A percentile compares a stretch with the other conserved stretches of the same genome.
Evolutionary conservation across 805 yeast species (phyloP).

Genomic region (Ogataea pignaliae): DNA sequence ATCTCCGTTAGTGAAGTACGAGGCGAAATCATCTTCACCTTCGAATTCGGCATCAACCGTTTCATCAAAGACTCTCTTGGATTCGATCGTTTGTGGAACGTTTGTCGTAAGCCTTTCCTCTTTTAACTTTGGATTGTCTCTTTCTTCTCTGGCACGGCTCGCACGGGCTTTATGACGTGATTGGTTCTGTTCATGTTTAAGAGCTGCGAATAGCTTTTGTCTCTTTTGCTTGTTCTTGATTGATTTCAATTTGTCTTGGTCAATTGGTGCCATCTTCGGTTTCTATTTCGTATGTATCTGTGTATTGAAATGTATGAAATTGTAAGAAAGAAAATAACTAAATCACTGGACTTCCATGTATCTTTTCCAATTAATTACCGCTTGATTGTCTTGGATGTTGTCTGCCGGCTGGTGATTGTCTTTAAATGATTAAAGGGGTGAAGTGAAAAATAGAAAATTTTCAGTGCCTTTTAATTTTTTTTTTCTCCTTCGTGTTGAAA

Average conservation of each 20-base stretch:
- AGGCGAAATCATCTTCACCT: conserved; percentile 61
- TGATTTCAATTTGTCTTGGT: conserved; percentile 35
- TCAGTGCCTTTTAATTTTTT: too few relatives aligned
- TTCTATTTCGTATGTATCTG: background rate
- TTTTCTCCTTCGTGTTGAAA: too few relatives aligned
- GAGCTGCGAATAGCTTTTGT: conserved; percentile 68
- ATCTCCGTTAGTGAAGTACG: conserved; percentile 45
- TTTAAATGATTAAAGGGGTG: too few relatives aligned
- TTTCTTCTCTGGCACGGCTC: conserved; percentile 85
- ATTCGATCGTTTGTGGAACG: conserved; percentile 78
- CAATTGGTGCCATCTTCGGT: conserved; percentile 27
- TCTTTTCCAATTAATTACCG: too few relatives aligned
- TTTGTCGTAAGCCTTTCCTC: conserved; percentile 75
- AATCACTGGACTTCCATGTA: too few relatives aligned
- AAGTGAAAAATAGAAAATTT: too few relatives aligned
- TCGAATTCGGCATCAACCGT: conserved; percentile 59
- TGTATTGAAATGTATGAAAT: too few relatives aligned
- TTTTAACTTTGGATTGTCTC: conserved; percentile 74
- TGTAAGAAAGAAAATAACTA: background rate
- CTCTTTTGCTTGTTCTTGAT: conserved; percentile 78
- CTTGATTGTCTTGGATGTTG: too few relatives aligned
- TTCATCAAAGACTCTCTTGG: conserved; percentile 82
- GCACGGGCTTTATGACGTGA: conserved; percentile 71
- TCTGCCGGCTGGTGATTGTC: too few relatives aligned
- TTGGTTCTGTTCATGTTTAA: conserved; percentile 72